phyloP scores from a whole-genome alignment of 176 grass and related monocot genomes.

The Cenchrus fungigraminus region DNA sequence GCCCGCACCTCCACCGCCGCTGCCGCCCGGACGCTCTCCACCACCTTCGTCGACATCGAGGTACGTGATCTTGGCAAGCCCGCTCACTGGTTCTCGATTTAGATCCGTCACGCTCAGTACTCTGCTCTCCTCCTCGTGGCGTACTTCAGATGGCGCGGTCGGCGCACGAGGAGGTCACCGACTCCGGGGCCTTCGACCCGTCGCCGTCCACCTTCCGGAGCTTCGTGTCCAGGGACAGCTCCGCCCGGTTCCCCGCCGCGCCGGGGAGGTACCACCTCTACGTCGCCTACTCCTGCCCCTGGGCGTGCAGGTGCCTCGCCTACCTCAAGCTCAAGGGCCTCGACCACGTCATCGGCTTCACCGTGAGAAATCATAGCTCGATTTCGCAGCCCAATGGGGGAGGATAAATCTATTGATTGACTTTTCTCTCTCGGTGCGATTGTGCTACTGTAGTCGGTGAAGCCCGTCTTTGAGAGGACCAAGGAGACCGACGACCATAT shows the following conservation, averaged over 20 bases:
- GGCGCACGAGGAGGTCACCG: constrained; percentile 73
- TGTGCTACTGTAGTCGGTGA: constrained; percentile 52
- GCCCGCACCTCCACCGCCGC: not conserved
- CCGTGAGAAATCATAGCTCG: constrained; percentile 38
- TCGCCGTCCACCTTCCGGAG: constrained; percentile 80
- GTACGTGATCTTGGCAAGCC: not conserved
- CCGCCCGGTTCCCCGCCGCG: constrained; percentile 72
- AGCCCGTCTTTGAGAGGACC: constrained; percentile 83
- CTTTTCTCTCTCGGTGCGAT: not conserved
- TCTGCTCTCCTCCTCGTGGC: not conserved
- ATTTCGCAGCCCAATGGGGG: not conserved
- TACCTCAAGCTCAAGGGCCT: constrained; percentile 93
- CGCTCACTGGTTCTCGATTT: not conserved
- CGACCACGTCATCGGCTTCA: constrained; percentile 63
- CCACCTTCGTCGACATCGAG: not conserved
- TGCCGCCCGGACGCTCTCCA: constrained; percentile 10
- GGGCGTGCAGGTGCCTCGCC: constrained; percentile 88
- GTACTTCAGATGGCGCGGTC: constrained; percentile 70
- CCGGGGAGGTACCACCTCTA: constrained; percentile 89
- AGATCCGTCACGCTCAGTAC: not conserved
- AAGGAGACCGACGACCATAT: constrained; percentile 75
- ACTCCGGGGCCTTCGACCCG: constrained; percentile 75
- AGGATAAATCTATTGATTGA: not conserved
- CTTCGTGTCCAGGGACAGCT: constrained; percentile 70
- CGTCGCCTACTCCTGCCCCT: constrained; percentile 93